These are phyloP conservation scores for Vitis rupestris DNA, from an alignment of 164 flowering plant species.

Conservation along the genomic window DNA sequence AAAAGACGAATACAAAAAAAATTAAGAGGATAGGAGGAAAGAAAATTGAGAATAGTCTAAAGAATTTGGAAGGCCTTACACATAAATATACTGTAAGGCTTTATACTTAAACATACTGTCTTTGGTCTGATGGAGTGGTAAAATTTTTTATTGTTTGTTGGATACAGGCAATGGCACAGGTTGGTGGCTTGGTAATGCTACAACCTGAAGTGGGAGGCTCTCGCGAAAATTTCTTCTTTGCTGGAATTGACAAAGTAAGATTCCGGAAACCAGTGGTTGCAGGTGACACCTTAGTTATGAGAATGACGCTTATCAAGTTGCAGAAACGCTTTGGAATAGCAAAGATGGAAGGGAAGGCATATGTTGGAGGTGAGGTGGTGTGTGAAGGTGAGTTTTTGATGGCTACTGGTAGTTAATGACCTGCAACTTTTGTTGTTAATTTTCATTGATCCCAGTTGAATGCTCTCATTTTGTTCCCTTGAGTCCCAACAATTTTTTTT, in stretches of 20 bases:
- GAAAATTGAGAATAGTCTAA: too few species aligned
- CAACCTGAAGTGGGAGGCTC: conserved; percentile 96
- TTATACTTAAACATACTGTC: too few species aligned
- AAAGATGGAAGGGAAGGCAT: conserved; percentile 96
- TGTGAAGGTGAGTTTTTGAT: conserved; percentile 97
- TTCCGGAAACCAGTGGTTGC: conserved; percentile 94
- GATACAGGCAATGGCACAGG: conserved; percentile 94
- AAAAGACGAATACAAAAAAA: too few species aligned
- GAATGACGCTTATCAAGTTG: conserved; percentile 76
- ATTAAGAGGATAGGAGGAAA: too few species aligned
- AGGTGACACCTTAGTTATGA: conserved; percentile 93
- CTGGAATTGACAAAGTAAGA: conserved; percentile 95
- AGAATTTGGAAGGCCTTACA: too few species aligned
- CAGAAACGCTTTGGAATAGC: conserved; percentile 86
- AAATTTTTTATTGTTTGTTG: conserved; percentile 11
- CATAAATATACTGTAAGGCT: too few species aligned
- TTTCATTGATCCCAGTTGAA: neutral
- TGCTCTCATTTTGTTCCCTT: neutral
- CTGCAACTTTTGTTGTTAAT: neutral
- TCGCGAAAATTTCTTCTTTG: conserved; percentile 86
- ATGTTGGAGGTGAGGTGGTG: conserved; percentile 87
- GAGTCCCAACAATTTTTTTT: too few species aligned
- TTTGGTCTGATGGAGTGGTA: neutral
- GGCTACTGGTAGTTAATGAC: conserved; percentile 67
- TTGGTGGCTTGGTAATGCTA: conserved; percentile 95